Evolutionary conservation across 768 basidiomycete genomes (phyloP), one percentile per base, ranked within the genome.

Genomic region (Auriscalpium microsporum): DNA sequence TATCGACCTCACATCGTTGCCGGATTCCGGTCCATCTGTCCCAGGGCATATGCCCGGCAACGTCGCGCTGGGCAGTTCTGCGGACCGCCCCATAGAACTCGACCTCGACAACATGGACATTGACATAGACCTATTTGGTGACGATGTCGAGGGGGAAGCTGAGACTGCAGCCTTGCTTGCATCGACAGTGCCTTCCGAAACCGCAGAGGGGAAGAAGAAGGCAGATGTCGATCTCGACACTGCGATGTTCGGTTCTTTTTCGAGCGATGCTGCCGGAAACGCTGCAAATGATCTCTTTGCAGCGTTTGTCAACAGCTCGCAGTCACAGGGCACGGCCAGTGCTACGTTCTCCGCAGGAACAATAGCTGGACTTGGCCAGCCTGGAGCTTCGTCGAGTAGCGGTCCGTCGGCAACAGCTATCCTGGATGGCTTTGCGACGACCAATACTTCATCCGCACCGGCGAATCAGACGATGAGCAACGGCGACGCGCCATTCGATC

Each of bases 31-130:
- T 16, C 65, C 69, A 50, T 14, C 60, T 2, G 53, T 58, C 13
- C 61, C 64, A 50, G 57, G 71, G 50, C 69, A 75, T 52, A 65
- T 72, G 48, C 45, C 66, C 44, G 52, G 75, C 34, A 70, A 76
- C 58, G 40, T 71, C 9, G 56, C 64, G 34, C 64, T 77, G 14
- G 85, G 88, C 13, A 83, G 71, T 63, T 86, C 84, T 7, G 86
- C 81, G 1, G 88, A 91, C 65, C 86, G 87, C 66, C 87, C 89
- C 17, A 90, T 90, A 55, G 88, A 89, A 63, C 76, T 90, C 23
- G 87, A 90, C 65, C 63, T 90, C 53, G 87, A 89, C 50, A 82
- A 84, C 67, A 84, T 87, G 59, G 79, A 85, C 51, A 59, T 59
- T 23, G 81, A 83, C 64, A 83, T 83, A 3, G 58, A 45, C 19